Evolutionary conservation across 2,329 filamentous ascomycete genomes (phyloP), one percentile per base, ranked within the genome.

Genomic region (Pseudogymnoascus sp.): DNA sequence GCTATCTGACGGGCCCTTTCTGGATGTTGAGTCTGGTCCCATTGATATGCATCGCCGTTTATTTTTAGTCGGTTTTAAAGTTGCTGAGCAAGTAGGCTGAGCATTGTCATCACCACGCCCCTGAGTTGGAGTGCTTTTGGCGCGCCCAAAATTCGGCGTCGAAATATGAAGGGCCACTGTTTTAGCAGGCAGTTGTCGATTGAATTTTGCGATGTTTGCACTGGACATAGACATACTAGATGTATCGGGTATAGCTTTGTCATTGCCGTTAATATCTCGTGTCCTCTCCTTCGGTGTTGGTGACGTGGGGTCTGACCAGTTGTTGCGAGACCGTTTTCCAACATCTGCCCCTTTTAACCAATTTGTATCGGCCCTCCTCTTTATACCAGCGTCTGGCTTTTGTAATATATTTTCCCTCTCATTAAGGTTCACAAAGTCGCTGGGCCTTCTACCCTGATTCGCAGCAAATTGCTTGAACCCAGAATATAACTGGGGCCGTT

Each of bases 341-440:
- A 68, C 61, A 60, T 70, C 67, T 4, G 70, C 68, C 12, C 69
- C 70, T 59, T 69, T 72, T 13, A 73, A 63, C 71, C 71, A 73
- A 42, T 66, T 39, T 25, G 62, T 39, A 62, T 71, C 64, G 12
- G 59, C 59, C 13, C 62, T 65, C 10, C 62, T 59, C 27, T 55
- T 55, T 13, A 35, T 55, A 15, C 29, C 48, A 17, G 29, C 29
- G 48, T 33, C 17, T 33, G n/a, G 29, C n/a, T 55, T 55, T 55
- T 55, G 48, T 35, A 31, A 12, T 55, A 55, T 55, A 55, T 55
- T 55, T 35, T 55, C 29, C 9, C 48, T 29, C 27, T 55, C 48
- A 12, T 13, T 17, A 9, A 55, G 15, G 48, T 12, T 55, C 15
- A 15, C 48, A 21, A 55, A 55, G 2, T 55, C 29, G 3, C 29